These are phyloP conservation scores for Senna tora DNA, from an alignment of 306 rosid genomes.

Conservation along the genomic window DNA sequence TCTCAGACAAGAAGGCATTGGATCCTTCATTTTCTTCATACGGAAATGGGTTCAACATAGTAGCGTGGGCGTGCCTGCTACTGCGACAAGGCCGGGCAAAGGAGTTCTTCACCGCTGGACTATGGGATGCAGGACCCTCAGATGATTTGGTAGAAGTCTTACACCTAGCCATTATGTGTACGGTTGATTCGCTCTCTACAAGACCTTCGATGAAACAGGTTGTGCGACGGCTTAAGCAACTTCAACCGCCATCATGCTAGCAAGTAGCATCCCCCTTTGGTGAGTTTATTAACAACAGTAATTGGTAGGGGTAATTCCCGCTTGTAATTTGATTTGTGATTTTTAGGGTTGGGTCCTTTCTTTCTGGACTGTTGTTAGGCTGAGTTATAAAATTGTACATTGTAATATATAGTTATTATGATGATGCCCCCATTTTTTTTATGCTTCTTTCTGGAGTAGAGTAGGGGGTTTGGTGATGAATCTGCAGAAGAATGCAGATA, in stretches of 20 bases:
- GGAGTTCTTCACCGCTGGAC: slow-evolving; percentile 80
- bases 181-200: slow-evolving; percentile 84
- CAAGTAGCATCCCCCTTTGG: slow-evolving; percentile 28
- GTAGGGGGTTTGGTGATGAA: slow-evolving; percentile 52
- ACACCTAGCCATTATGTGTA: slow-evolving; percentile 87
- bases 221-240: slow-evolving; percentile 87
- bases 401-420: slow-evolving; percentile 61
- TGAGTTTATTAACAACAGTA: slow-evolving; percentile 54
- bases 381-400: slow-evolving; percentile 69
- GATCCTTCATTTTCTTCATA: slow-evolving; percentile 88
- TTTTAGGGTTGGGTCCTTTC: slow-evolving; percentile 41
- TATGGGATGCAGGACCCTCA: slow-evolving; percentile 86
- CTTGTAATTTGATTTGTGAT: slow-evolving; percentile 52
- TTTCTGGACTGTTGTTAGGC: slow-evolving; percentile 50
- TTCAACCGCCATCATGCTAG: slow-evolving; percentile 90
- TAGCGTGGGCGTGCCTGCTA: slow-evolving; percentile 88
- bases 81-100: slow-evolving; percentile 83
- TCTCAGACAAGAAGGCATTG: slow-evolving; percentile 89
- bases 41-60: slow-evolving; percentile 94
- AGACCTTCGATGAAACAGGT: slow-evolving; percentile 95
- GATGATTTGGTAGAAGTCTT: slow-evolving; percentile 87
- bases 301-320: slow-evolving; percentile 51
- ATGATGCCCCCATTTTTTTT: slow-evolving; percentile 66
- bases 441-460: slow-evolving; percentile 47
- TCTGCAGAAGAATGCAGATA: slow-evolving; percentile 90